Conservation (phyloP, 768 basidiomycete genomes). For the Suillus subluteus region DNA sequence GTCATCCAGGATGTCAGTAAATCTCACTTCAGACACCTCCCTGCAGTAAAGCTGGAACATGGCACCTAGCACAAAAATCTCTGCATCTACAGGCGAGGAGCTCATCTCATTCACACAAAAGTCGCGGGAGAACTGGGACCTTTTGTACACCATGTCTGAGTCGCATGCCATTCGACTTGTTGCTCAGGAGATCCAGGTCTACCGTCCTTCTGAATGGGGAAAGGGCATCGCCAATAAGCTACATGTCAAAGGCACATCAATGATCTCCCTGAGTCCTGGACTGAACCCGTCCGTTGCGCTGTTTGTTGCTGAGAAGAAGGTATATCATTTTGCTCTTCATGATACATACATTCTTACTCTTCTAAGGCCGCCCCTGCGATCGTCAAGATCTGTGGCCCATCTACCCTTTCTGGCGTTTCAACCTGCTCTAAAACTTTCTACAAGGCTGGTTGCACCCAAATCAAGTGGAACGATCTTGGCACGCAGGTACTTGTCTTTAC, state of each 20-base stretch:
- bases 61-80: constrained; percentile 94
- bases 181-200: constrained; percentile 82
- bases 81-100: constrained; percentile 83
- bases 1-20: constrained; percentile 20
- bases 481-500: constrained; percentile 91
- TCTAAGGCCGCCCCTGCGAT: constrained; percentile 82
- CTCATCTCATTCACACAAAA: constrained; percentile 89
- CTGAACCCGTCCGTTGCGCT: constrained; percentile 88
- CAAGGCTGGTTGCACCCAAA: constrained; percentile 83
- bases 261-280: constrained; percentile 78
- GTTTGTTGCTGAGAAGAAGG: constrained; percentile 3
- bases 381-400: constrained; percentile 81
- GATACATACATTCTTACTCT: not conserved
- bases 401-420: constrained; percentile 60
- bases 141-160: constrained; percentile 90
- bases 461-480: constrained; percentile 97
- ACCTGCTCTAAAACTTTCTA: constrained; percentile 93
- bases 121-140: constrained; percentile 86
- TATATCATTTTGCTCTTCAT: not conserved
- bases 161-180: constrained; percentile 84
- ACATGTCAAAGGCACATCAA: constrained; percentile 81
- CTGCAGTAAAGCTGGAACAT: constrained; percentile 81
- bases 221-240: constrained; percentile 83
- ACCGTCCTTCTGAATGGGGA: constrained; percentile 76
- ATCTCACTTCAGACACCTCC: constrained; percentile 8